Conservation (phyloP, 805 yeast genomes). For the Candida fluviatilis region DNA sequence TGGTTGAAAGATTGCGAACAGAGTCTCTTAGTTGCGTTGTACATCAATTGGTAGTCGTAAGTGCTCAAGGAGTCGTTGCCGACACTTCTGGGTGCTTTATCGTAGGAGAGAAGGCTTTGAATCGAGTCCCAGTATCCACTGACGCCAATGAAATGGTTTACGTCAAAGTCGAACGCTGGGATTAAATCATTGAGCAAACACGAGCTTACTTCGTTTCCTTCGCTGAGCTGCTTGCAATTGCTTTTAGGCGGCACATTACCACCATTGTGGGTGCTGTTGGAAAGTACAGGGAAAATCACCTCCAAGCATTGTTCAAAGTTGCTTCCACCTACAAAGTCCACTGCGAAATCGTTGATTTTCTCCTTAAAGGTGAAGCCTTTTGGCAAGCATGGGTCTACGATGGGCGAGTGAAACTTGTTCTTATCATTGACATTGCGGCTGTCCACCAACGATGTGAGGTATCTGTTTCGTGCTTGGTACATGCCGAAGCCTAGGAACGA, state of each 20-base stretch:
- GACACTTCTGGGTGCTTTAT: not conserved
- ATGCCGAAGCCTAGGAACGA: constrained; percentile 61
- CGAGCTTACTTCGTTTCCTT: constrained; percentile 31
- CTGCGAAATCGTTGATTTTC: constrained; percentile 20
- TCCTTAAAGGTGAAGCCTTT: constrained; percentile 31
- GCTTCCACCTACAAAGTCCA: constrained; percentile 49
- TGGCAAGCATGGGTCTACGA: constrained; percentile 58
- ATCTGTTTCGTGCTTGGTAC: constrained; percentile 49
- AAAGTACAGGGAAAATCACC: constrained; percentile 44
- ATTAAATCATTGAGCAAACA: constrained; percentile 51
- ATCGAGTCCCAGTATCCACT: constrained; percentile 67
- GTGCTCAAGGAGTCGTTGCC: constrained; percentile 11
- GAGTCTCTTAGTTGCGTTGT: constrained; percentile 40
- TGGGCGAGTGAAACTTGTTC: constrained; percentile 21
- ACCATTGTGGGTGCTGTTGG: constrained; percentile 24
- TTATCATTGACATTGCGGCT: constrained; percentile 14
- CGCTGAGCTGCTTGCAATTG: constrained; percentile 29
- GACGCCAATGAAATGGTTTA: constrained; percentile 57
- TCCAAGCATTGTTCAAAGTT: constrained; percentile 46
- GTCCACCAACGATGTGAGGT: constrained; percentile 33
- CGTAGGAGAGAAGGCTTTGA: constrained; percentile 38
- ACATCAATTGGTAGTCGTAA: constrained; percentile 45
- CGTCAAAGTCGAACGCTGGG: constrained; percentile 55
- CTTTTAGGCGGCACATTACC: constrained; percentile 15
- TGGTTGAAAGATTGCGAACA: constrained; percentile 43